A percentile compares a stretch with the other conserved stretches of the same genome.
Evolutionary conservation across 352 stramenopile species (phyloP).

Genomic region (Paralagenidium karlingii): DNA sequence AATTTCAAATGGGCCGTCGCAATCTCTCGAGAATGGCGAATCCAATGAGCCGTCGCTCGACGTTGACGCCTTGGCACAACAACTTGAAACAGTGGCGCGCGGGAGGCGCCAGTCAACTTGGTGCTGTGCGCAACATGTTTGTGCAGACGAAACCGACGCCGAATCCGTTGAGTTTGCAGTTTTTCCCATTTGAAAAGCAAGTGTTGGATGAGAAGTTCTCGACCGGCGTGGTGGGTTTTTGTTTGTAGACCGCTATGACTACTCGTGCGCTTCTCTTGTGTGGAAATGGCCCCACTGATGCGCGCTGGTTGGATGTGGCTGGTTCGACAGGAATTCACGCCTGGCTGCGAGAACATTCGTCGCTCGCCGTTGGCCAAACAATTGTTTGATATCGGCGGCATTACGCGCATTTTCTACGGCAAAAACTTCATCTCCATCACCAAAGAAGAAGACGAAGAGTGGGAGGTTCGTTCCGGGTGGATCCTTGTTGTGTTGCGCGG

Average conservation of each 20-base stretch:
- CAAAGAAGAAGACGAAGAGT: constrained; percentile 90
- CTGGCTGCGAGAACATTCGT: constrained; percentile 70
- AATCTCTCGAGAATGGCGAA: too few relatives aligned
- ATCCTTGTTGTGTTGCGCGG: too few relatives aligned
- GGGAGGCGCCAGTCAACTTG: too few relatives aligned
- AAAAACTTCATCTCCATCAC: constrained; percentile 98
- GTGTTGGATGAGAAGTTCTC: constrained; percentile 86
- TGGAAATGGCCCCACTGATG: too few relatives aligned
- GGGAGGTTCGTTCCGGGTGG: constrained; percentile 62
- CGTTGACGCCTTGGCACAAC: too few relatives aligned
- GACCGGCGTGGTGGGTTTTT: constrained; percentile 40
- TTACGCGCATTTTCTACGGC: constrained; percentile 96
- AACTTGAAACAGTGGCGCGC: too few relatives aligned
- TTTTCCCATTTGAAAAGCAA: constrained; percentile 85
- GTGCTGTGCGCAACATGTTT: constrained; percentile 88
- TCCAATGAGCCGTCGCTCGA: too few relatives aligned
- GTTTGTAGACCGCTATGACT: neutral
- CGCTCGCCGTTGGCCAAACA: constrained; percentile 93
- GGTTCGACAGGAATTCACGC: constrained; percentile 63
- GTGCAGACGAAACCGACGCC: constrained; percentile 97
- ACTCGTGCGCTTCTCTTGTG: too few relatives aligned
- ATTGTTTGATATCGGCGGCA: constrained; percentile 93
- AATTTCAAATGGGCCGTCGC: too few relatives aligned
- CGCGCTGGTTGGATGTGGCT: neutral
- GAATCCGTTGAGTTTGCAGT: constrained; percentile 98